A percentile compares a stretch with the other conserved stretches of the same genome.
Evolutionary conservation across 495 filamentous ascomycete species (phyloP).

Genomic region (Tuber melanosporum): DNA sequence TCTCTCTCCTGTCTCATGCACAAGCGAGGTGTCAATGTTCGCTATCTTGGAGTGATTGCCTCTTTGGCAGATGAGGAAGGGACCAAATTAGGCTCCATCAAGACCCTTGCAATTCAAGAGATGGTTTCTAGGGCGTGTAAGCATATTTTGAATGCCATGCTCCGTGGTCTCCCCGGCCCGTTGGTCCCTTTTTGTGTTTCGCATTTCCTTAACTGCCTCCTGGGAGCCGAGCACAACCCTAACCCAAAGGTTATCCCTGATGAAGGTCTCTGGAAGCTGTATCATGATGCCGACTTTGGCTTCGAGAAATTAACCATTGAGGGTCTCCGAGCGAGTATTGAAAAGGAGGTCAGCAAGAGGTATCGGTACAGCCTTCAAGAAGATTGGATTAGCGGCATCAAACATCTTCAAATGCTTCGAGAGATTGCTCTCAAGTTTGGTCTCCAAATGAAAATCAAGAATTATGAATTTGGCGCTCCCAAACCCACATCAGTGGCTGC

Average conservation of each 20-base stretch:
- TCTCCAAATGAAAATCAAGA: slow-evolving; percentile 75
- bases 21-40: slow-evolving; percentile 93
- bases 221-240: slow-evolving; percentile 69
- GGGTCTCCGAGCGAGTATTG: slow-evolving; percentile 61
- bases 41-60: slow-evolving; percentile 83
- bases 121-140: slow-evolving; percentile 93
- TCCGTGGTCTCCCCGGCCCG: slow-evolving; percentile 71
- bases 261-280: slow-evolving; percentile 62
- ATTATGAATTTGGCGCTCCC: slow-evolving; percentile 61
- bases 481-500: slow-evolving; percentile 43
- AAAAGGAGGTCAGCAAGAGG: slow-evolving; percentile 61
- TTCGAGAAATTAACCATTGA: slow-evolving; percentile 73
- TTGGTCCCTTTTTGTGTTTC: slow-evolving; percentile 69
- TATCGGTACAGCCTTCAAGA: slow-evolving; percentile 68
- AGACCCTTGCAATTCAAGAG: slow-evolving; percentile 72
- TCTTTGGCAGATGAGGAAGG: slow-evolving; percentile 60
- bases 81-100: slow-evolving; percentile 66
- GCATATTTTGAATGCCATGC: slow-evolving; percentile 72
- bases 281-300: slow-evolving; percentile 71
- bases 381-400: slow-evolving; percentile 59
- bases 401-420: slow-evolving; percentile 76
- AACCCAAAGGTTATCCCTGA: slow-evolving; percentile 73
- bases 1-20: slow-evolving; percentile 85
- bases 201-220: slow-evolving; percentile 89
- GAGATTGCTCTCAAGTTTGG: slow-evolving; percentile 87